A percentile compares a stretch with the other conserved stretches of the same genome.
phyloP scores from a whole-genome alignment of 192 early-diverging fungal genomes.

The Linnemannia elongata region DNA sequence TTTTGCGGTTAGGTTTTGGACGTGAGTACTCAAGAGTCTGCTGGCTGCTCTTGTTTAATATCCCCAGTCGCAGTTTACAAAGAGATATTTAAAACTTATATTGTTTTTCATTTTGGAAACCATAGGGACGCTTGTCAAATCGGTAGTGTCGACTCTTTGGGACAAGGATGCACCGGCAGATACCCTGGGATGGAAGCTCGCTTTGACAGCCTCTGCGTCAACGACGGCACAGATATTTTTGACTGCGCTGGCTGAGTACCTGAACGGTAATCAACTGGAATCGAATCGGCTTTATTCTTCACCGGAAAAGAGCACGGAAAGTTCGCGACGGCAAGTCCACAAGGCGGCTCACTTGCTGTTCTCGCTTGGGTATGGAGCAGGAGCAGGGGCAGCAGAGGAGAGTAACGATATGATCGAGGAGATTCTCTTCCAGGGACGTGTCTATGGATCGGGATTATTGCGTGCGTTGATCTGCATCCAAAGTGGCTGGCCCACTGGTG shows the following conservation, averaged over 20 bases:
- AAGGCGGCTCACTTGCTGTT: conserved; percentile 16
- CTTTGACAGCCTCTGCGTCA: neutral
- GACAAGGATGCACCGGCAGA: neutral
- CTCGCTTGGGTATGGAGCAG: conserved; percentile 30
- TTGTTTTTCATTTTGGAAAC: neutral
- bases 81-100: neutral
- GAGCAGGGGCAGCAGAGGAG: neutral
- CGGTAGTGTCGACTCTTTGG: conserved; percentile 19
- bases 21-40: neutral
- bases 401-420: conserved; percentile 1
- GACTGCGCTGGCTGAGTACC: conserved; percentile 12
- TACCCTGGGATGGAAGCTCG: conserved; percentile 16
- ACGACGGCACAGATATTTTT: conserved; percentile 20
- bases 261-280: conserved; percentile 18
- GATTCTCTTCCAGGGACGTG: conserved; percentile 28
- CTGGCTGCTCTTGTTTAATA: neutral
- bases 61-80: neutral
- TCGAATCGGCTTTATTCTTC: neutral
- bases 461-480: conserved; percentile 44
- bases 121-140: conserved; percentile 29
- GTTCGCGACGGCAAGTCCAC: conserved; percentile 13
- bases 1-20: conserved; percentile 33
- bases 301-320: neutral
- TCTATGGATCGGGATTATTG: conserved; percentile 23
- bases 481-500: conserved; percentile 43